A percentile compares a stretch with the other conserved stretches of the same genome.
phyloP scores from a whole-genome alignment of 2,329 filamentous ascomycete genomes.

The Dothidotthia symphoricarpi region DNA sequence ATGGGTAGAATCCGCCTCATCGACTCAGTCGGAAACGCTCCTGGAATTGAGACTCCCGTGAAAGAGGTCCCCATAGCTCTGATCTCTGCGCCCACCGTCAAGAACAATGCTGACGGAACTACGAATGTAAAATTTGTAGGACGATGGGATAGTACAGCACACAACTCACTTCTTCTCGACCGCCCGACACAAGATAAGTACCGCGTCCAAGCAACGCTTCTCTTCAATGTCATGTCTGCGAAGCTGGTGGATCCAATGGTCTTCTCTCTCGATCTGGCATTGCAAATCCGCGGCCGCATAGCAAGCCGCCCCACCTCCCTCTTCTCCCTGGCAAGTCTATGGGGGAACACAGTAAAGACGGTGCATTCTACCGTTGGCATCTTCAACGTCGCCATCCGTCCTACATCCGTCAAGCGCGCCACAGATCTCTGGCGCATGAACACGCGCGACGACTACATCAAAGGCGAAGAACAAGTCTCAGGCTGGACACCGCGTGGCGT shows the following conservation, averaged over 20 bases:
- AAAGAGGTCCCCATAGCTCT: conserved; percentile 76
- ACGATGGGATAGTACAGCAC: conserved; percentile 95
- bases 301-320: conserved; percentile 85
- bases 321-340: conserved; percentile 77
- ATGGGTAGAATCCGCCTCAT: conserved; percentile 80
- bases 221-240: conserved; percentile 81
- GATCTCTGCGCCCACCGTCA: conserved; percentile 73
- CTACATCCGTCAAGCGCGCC: conserved; percentile 84
- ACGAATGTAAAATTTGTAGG: conserved; percentile 81
- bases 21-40: conserved; percentile 79
- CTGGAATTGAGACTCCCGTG: conserved; percentile 69
- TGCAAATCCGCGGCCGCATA: conserved; percentile 79
- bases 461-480: conserved; percentile 83
- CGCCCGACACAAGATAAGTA: conserved; percentile 90
- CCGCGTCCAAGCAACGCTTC: conserved; percentile 80
- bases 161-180: conserved; percentile 90
- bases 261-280: conserved; percentile 75
- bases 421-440: conserved; percentile 96
- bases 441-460: conserved; percentile 91
- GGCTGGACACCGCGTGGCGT: conserved; percentile 88
- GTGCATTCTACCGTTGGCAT: conserved; percentile 84
- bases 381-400: conserved; percentile 82
- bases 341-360: conserved; percentile 72
- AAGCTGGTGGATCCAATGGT: conserved; percentile 85
- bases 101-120: conserved; percentile 85